Evolutionary conservation across 495 filamentous ascomycete genomes (phyloP), one percentile per base, ranked within the genome.

Genomic region (Monascus purpureus): DNA sequence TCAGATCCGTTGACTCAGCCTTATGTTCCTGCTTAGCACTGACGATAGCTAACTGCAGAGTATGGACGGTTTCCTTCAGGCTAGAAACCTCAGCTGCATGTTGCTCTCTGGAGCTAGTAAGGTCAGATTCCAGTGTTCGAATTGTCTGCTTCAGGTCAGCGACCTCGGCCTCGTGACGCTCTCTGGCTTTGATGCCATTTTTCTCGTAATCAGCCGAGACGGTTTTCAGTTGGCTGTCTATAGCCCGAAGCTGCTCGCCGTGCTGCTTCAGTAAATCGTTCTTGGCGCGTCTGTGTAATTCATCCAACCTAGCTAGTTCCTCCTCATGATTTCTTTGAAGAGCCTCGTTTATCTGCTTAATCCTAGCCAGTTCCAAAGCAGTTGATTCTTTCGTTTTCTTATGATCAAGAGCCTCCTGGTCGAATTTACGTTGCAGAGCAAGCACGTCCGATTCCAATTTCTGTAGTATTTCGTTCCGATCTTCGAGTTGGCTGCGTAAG

Each of bases 401-500:
- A 52, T 80, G 76, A 43, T 86, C 80, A 14, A 73, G 69, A 47
- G 82, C 75, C 38, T 80, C 83, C 51, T 86, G 83, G 8, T 75
- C 73, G 31, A 92, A 63, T 43, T 73, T 78, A 17, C 73, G 67
- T 32, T 80, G 67, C 9, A 82, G 50, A n/a, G 64, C 71, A 12
- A 86, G 51, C 13, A 78, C 51, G 28, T 79, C 73, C 3, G 70
- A 61, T 42, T 85, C 73, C 28, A 77, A 49, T 30, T 77, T 78
- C 45, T 81, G 70, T 11, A 93, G 52, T 0, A 70, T 68, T 36
- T 74, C 65, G 16, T 65, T 73, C 37, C 75, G 80, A 25, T 86
- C 77, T 33, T 81, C 78, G 7, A 92, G 48, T 48, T 93, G 77
- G 4, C 68, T 67, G 32, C 81, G 74, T 12, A 99, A 60, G 1